Percentiles rank a stretch among this genome's conserved stretches.
These are phyloP conservation scores for Pyricularia grisea DNA, from an alignment of 2,329 filamentous ascomycete genomes.

Conservation along the genomic window DNA sequence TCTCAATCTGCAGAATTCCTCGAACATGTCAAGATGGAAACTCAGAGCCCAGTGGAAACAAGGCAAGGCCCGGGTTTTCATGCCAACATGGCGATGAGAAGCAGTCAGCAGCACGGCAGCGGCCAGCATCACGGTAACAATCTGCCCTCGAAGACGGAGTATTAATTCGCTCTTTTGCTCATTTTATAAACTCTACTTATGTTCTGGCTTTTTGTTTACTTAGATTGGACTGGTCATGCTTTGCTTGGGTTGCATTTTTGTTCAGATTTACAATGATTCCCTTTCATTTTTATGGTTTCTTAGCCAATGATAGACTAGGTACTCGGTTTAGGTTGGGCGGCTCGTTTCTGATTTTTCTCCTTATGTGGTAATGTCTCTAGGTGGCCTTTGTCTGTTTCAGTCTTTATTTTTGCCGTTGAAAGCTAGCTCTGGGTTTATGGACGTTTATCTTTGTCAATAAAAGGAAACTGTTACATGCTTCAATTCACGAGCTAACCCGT, in stretches of 20 bases:
- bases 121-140: background rate
- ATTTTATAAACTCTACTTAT: background rate
- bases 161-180: background rate
- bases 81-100: background rate
- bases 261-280: background rate
- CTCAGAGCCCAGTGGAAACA: background rate
- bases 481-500: background rate
- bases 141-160: background rate
- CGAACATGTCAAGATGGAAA: background rate
- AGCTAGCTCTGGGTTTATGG: background rate
- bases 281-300: background rate
- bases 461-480: background rate
- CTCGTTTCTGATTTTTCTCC: background rate
- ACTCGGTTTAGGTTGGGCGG: background rate
- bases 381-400: background rate
- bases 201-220: background rate
- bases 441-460: background rate
- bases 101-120: background rate
- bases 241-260: background rate
- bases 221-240: background rate
- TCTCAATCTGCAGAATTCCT: background rate
- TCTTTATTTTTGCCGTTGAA: background rate
- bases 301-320: background rate
- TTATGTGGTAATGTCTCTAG: background rate
- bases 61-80: background rate